A percentile compares a stretch with the other conserved stretches of the same genome.
These are phyloP conservation scores for Metschnikowia kofuensis DNA, from an alignment of 805 yeast genomes.

Conservation along the genomic window DNA sequence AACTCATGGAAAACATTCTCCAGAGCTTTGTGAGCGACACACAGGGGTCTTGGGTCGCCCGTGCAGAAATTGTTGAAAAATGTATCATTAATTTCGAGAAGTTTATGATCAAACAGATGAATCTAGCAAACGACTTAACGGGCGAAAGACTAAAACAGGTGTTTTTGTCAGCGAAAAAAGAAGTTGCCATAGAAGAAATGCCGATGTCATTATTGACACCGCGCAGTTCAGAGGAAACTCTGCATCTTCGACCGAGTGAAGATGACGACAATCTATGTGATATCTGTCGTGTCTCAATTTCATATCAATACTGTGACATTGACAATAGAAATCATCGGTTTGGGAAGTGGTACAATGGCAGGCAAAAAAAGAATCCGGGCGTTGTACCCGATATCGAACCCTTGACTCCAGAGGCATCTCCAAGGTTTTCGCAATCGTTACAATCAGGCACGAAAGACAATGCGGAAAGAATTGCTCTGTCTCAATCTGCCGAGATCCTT, in stretches of 20 bases:
- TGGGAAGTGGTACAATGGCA: constrained; percentile 18
- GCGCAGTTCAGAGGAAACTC: not conserved
- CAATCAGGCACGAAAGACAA: not conserved
- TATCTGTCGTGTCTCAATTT: constrained; percentile 47
- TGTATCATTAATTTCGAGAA: constrained; percentile 31
- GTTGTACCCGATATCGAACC: constrained; percentile 21
- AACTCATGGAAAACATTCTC: constrained; percentile 46
- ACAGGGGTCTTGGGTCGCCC: constrained; percentile 4
- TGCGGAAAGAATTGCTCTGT: constrained; percentile 7
- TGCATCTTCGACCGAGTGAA: constrained; percentile 18
- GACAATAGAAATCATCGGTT: constrained; percentile 24
- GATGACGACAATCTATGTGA: constrained; percentile 47
- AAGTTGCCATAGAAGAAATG: not conserved
- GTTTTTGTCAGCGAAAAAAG: not conserved
- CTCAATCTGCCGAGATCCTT: constrained; percentile 11
- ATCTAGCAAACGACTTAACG: constrained; percentile 19
- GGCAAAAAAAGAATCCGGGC: constrained; percentile 5
- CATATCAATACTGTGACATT: constrained; percentile 46
- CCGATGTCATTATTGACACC: constrained; percentile 3
- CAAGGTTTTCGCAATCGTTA: constrained; percentile 12
- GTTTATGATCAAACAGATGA: constrained; percentile 21
- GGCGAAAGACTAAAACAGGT: constrained; percentile 19
- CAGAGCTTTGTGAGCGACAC: constrained; percentile 18
- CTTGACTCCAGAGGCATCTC: constrained; percentile 40
- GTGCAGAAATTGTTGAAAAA: constrained; percentile 11